phyloP scores from a whole-genome alignment of 345 rosid genomes.

The Eucalyptus paniculata region DNA sequence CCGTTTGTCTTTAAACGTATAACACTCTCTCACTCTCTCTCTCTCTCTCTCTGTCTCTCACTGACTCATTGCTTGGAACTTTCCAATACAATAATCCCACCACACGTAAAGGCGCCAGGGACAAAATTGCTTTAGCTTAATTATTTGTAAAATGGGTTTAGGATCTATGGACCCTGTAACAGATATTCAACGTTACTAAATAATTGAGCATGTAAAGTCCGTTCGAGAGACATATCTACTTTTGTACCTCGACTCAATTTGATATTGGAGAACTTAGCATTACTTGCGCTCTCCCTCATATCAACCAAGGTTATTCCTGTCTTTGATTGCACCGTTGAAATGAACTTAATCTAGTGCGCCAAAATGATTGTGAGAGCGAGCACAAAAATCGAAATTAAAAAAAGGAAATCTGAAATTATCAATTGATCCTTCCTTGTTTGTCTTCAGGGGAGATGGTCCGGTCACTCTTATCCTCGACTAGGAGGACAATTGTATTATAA shows the following conservation, averaged over 20 bases:
- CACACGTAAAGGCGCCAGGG: background rate
- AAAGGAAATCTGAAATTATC: background rate
- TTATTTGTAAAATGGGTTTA: background rate
- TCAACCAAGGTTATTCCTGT: background rate
- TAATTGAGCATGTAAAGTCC: background rate
- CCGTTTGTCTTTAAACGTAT: background rate
- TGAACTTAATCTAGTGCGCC: background rate
- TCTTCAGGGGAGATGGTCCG: background rate
- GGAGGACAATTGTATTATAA: background rate
- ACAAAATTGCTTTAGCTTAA: background rate
- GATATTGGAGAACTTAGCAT: background rate
- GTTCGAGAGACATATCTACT: background rate
- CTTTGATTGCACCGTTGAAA: background rate
- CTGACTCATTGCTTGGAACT: background rate
- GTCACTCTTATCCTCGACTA: background rate
- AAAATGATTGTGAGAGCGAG: background rate
- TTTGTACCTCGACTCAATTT: background rate
- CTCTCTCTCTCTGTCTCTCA: background rate
- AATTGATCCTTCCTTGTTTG: background rate
- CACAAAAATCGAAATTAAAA: background rate
- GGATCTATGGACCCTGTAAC: background rate
- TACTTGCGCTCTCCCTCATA: background rate
- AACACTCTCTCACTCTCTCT: background rate
- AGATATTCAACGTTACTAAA: background rate
- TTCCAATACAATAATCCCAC: background rate